These are phyloP conservation scores for Emmonsiellopsis sp. DNA, from an alignment of 2,329 filamentous ascomycete genomes.

Conservation along the genomic window DNA sequence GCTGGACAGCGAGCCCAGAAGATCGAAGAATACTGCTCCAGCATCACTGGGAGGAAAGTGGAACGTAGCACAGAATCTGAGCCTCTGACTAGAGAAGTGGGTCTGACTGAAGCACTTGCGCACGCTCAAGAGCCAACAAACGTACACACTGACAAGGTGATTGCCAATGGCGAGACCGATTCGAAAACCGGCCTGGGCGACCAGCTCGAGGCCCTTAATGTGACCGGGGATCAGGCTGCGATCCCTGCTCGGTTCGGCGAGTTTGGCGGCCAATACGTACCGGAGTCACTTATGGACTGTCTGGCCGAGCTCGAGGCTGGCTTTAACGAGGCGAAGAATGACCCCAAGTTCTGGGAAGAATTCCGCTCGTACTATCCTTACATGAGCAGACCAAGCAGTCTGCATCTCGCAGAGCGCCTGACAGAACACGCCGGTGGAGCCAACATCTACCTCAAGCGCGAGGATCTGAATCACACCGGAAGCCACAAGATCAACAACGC, in stretches of 20 bases:
- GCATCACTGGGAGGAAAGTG: slow-evolving; percentile 51
- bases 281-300: slow-evolving; percentile 96
- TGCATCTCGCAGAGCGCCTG: slow-evolving; percentile 80
- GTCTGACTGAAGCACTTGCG: slow-evolving; percentile 58
- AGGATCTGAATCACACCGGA: slow-evolving; percentile 95
- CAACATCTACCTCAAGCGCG: slow-evolving; percentile 95
- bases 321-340: slow-evolving; percentile 78
- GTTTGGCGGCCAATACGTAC: slow-evolving; percentile 95
- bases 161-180: slow-evolving; percentile 47
- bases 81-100: slow-evolving; percentile 53
- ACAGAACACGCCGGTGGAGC: slow-evolving; percentile 85
- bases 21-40: slow-evolving; percentile 79
- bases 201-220: slow-evolving; percentile 73
- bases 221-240: slow-evolving; percentile 44
- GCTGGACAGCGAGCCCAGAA: slow-evolving; percentile 58
- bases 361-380: slow-evolving; percentile 93
- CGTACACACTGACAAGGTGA: slow-evolving; percentile 25
- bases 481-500: slow-evolving; percentile 99
- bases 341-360: slow-evolving; percentile 93
- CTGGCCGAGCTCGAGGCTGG: slow-evolving; percentile 80
- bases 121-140: slow-evolving; percentile 48
- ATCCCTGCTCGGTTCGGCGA: slow-evolving; percentile 85
- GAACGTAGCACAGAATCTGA: slow-evolving; percentile 36
- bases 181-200: slow-evolving; percentile 63
- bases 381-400: slow-evolving; percentile 87